Base-by-base conservation (phyloP, 805 yeast genomes). In the Kodamaea fukazawae region DNA sequence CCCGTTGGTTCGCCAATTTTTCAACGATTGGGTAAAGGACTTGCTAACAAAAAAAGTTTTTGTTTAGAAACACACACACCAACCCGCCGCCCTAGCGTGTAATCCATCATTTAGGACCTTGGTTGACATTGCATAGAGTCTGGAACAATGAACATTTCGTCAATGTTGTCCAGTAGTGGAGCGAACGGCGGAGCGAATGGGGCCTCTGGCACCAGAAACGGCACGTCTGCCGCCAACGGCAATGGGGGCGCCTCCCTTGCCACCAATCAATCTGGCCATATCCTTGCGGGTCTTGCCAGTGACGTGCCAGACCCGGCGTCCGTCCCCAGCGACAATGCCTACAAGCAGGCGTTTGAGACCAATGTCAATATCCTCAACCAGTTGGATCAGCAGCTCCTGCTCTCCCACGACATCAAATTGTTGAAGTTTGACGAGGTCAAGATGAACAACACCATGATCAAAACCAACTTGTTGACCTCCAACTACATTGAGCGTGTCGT, bases 401-500 rank as follows among this genome's bases (percentile, higher is more conserved):
- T 41, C 14, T 34, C 48, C 20, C 42, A 47, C 31, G 36, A 43
- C 42, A 22, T 37, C 32, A 34, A 37, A 30, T 32, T 47, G 15
- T 29, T 47, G 29, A 45, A 44, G 34, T 43, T 40, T 27, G 51
- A 47, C 31, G 51, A 47, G 33, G 42, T 40, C 32, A 40, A 36
- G 28, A 35, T 45, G 38, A 45, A 47, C 47, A 39, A 38, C 34
- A 38, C 45, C 13, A 35, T 47, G 45, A 38, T 45, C 33, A 34
- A 50, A 26, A 49, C 63, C 15, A 49, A 54, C 34, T 51, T 54
- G 14, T 34, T 61, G 15, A 51, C 66, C 9, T 41, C 56, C 34
- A 63, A 60, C 45, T 65, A 59, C 44, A 50, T 65, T 20, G 70
- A 65, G 25, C 51, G 70, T 12, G 61, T 61, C 15, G 59, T 65